A percentile compares a stretch with the other conserved stretches of the same genome.
Conservation (phyloP, 1,139 yeast species). For the Pichia sp. region DNA sequence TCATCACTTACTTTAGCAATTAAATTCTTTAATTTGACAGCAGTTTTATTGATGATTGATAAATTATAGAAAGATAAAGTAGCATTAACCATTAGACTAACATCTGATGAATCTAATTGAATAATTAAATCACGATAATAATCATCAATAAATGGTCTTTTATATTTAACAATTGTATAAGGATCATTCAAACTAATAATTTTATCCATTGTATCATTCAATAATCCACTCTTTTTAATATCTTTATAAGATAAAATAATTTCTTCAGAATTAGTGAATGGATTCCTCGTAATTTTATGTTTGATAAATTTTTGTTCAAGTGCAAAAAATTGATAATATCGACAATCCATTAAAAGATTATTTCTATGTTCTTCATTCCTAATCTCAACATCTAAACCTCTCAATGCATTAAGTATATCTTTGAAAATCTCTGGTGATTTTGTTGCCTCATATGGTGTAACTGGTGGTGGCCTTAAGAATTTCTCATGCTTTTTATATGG, state of each 20-base stretch:
- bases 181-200: slow-evolving; percentile 4
- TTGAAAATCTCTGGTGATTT: slow-evolving; percentile 53
- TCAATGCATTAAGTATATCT: slow-evolving; percentile 50
- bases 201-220: slow-evolving; percentile 18
- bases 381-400: slow-evolving; percentile 46
- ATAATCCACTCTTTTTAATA: slow-evolving; percentile 38
- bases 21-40: slow-evolving; percentile 24
- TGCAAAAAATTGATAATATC: slow-evolving; percentile 67
- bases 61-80: slow-evolving; percentile 26
- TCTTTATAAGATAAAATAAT: slow-evolving; percentile 48
- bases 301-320: slow-evolving; percentile 65
- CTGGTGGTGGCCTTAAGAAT: slow-evolving; percentile 71
- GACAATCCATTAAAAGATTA: slow-evolving; percentile 58
- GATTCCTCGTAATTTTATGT: slow-evolving; percentile 44
- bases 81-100: slow-evolving; percentile 25
- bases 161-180: slow-evolving; percentile 32
- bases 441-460: slow-evolving; percentile 46
- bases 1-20: slow-evolving; percentile 23
- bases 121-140: slow-evolving; percentile 44
- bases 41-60: slow-evolving; percentile 26
- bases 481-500: slow-evolving; percentile 34
- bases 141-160: slow-evolving; percentile 53
- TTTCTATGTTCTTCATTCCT: slow-evolving; percentile 48
- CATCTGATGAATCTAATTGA: slow-evolving; percentile 40
- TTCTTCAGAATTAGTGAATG: slow-evolving; percentile 44